Evolutionary conservation across 2,329 filamentous ascomycete genomes (phyloP).

Genomic region (Scopulariopsis brevicaulis): DNA sequence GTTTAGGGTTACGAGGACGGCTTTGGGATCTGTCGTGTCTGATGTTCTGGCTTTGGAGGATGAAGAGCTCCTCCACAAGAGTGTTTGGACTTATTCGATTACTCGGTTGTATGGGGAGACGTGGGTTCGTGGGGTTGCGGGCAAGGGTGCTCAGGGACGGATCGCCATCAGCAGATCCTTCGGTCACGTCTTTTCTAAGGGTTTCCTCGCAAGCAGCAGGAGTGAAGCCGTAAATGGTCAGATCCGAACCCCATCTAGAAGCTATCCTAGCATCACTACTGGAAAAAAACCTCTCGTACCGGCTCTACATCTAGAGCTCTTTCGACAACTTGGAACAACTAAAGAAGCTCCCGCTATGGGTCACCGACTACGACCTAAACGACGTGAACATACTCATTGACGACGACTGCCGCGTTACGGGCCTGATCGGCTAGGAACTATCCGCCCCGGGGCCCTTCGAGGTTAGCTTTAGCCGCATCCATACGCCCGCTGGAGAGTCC

Average conservation of each 20-base stretch:
- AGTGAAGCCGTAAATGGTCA: background rate
- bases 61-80: background rate
- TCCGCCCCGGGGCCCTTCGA: background rate
- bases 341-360: background rate
- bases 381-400: conserved; percentile 11
- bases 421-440: conserved; percentile 11
- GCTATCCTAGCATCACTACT: background rate
- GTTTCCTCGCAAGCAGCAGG: background rate
- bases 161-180: background rate
- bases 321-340: background rate
- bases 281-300: background rate
- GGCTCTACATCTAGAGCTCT: background rate
- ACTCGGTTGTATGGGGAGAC: too few species aligned
- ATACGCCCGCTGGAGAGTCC: conserved; percentile 13
- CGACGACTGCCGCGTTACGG: conserved; percentile 10
- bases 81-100: background rate
- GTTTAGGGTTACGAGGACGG: background rate
- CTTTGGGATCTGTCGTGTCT: background rate
- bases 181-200: background rate
- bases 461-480: conserved; percentile 11
- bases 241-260: background rate
- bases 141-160: background rate
- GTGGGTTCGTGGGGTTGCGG: background rate
- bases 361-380: conserved; percentile 14
- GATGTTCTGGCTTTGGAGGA: background rate